A percentile compares a stretch with the other conserved stretches of the same genome.
phyloP scores from a whole-genome alignment of 2,329 filamentous ascomycete species.

The Trichoderma simmonsii region DNA sequence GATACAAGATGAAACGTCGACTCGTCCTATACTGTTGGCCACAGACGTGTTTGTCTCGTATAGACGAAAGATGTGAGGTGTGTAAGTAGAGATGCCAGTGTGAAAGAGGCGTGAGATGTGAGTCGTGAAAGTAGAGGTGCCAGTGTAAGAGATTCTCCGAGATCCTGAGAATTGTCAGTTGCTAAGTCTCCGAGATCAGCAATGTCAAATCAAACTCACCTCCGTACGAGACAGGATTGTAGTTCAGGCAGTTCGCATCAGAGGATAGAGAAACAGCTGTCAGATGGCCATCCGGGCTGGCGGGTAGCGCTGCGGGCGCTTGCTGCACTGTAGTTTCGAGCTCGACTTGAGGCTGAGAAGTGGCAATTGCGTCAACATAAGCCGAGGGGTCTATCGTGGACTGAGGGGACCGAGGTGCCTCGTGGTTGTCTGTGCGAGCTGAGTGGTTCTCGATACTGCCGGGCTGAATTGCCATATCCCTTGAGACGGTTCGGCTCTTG shows the following conservation, averaged over 20 bases:
- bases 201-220: constrained; percentile 45
- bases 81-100: no score
- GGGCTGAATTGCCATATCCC: constrained; percentile 22
- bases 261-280: constrained; percentile 16
- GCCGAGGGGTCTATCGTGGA: constrained; percentile 41
- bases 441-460: constrained; percentile 11
- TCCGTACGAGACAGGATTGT: constrained; percentile 34
- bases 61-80: no score
- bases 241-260: constrained; percentile 12
- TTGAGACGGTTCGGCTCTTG: constrained; percentile 22
- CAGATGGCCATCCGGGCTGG: constrained; percentile 5
- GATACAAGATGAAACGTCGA: neutral
- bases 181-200: no score
- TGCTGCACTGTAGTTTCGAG: constrained; percentile 18
- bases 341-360: constrained; percentile 24
- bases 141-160: no score
- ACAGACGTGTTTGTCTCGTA: no score
- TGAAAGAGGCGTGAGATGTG: no score
- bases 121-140: no score
- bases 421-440: constrained; percentile 23
- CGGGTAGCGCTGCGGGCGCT: constrained; percentile 14
- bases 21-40: no score
- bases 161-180: no score
- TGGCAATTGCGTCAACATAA: constrained; percentile 34
- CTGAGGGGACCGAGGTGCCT: constrained; percentile 33